Base-by-base conservation (phyloP, 2,329 filamentous ascomycete species). In the Diaporthe vexans region DNA sequence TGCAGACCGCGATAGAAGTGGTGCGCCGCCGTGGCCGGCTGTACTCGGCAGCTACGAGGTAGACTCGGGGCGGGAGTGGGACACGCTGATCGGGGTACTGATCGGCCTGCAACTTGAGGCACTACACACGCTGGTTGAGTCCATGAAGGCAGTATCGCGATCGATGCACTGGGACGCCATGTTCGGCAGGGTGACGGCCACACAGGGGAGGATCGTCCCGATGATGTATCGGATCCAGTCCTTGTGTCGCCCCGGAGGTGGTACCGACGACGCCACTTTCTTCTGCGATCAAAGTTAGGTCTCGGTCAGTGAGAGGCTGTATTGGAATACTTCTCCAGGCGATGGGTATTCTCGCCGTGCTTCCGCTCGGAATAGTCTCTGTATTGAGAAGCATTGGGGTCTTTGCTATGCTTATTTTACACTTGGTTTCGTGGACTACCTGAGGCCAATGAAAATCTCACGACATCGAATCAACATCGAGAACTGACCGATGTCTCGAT, bases 1-100 rank as follows among this genome's bases (percentile, higher is more conserved):
- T 43, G 11, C 35, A 19, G 35, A 6, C 3, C 8, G n/a, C 13
- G n/a, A 10, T 15, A 13, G 7, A 6, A 46, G 21, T 40, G 37
- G 35, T 26, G 58, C 40, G 21, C 35, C 24, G 24, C 37, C 58
- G 13, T 40, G 35, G 58, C 33, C 58, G n/a, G 48, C 61, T 17
- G 57, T 67, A 19, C 67, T 75, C 40, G 73, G 73, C 21, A 69
- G 75, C 40, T 73, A 73, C 52, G 63, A 74, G 56, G 69, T 74
- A 17, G 73, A 75, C 56, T 73, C 61, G 15, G 40, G 63, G 8
- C 24, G 46, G 43, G 73, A 75, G 46, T 76, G 69, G 74, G 51
- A 71, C 67, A 19, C 54, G 51, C 29, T 74, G 68, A 48, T 72
- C 10, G 19, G 54, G 24, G 63, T 46, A 37, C 73, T 76, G 51